phyloP scores from a whole-genome alignment of 2,329 filamentous ascomycete species.

The Coleophoma eucalyptorum region DNA sequence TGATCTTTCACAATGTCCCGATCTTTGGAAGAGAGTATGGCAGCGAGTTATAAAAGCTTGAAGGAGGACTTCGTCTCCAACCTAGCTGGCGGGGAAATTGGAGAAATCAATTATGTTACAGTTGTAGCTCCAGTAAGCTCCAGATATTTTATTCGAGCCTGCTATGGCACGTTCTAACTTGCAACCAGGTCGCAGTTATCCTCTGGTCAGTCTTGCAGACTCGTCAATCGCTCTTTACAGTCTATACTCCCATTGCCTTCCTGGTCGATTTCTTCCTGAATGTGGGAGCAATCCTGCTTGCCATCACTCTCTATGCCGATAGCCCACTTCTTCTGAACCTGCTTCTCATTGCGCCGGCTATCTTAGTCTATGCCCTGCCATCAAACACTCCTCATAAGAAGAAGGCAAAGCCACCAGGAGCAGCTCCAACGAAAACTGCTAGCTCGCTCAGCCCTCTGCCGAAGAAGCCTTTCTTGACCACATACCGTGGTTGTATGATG shows the following conservation, averaged over 20 bases:
- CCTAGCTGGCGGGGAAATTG: conserved; percentile 75
- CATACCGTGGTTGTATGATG: conserved; percentile 89
- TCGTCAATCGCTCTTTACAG: conserved; percentile 77
- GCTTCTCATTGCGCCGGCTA: conserved; percentile 68
- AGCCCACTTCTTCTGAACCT: conserved; percentile 70
- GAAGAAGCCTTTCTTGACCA: conserved; percentile 87
- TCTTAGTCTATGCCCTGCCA: conserved; percentile 52
- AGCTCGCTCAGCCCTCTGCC: conserved; percentile 53
- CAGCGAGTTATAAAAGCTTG: conserved; percentile 74
- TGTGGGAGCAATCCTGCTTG: conserved; percentile 75
- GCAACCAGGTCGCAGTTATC: conserved; percentile 66
- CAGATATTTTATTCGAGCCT: conserved; percentile 2
- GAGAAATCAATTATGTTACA: conserved; percentile 84
- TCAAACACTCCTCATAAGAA: conserved; percentile 34
- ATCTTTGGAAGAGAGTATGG: conserved; percentile 30
- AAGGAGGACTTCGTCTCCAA: conserved; percentile 97
- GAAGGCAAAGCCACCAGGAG: conserved; percentile 45
- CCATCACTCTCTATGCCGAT: conserved; percentile 79
- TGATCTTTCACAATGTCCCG: conserved; percentile 18
- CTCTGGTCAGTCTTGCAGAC: conserved; percentile 89
- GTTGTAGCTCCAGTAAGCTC: conserved; percentile 76
- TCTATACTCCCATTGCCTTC: conserved; percentile 65
- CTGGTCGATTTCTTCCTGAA: conserved; percentile 85
- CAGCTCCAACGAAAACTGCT: conserved; percentile 32
- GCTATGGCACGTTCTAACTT: conserved; percentile 12